Conservation (phyloP, 495 filamentous ascomycete species). For the Xylaria scruposa region DNA sequence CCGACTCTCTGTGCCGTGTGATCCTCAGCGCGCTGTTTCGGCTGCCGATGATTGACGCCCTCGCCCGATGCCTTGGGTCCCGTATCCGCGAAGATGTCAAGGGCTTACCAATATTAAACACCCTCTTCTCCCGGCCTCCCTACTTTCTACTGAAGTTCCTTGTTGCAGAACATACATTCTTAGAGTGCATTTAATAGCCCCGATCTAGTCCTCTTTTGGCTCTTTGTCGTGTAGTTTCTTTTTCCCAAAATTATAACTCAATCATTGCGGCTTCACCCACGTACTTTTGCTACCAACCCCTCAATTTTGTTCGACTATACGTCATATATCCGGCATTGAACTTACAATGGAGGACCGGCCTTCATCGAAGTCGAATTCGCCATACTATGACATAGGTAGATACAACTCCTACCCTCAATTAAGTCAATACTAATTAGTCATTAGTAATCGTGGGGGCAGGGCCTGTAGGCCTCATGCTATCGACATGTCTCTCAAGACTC, state of each 20-base stretch:
- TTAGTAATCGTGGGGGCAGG: slow-evolving; percentile 86
- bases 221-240: slow-evolving; percentile 7
- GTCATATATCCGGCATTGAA: background rate
- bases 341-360: slow-evolving; percentile 31
- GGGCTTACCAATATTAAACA: slow-evolving; percentile 1
- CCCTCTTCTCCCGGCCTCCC: background rate
- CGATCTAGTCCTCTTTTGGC: background rate
- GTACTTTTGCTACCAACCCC: background rate
- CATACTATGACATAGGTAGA: slow-evolving; percentile 43
- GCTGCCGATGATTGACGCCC: slow-evolving; percentile 11
- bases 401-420: background rate
- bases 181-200: background rate
- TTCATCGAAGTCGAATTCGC: slow-evolving; percentile 19
- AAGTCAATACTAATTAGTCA: slow-evolving; percentile 17
- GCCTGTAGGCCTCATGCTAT: slow-evolving; percentile 85
- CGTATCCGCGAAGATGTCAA: background rate
- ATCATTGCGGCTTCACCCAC: background rate
- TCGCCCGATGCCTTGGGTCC: background rate
- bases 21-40: background rate
- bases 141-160: background rate
- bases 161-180: background rate
- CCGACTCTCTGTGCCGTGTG: slow-evolving; percentile 24
- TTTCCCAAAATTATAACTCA: background rate
- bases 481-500: slow-evolving; percentile 77
- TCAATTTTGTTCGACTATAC: slow-evolving; percentile 7